Evolutionary conservation across 805 yeast species (phyloP).

Genomic region (Grigorovia yakushimaensis): DNA sequence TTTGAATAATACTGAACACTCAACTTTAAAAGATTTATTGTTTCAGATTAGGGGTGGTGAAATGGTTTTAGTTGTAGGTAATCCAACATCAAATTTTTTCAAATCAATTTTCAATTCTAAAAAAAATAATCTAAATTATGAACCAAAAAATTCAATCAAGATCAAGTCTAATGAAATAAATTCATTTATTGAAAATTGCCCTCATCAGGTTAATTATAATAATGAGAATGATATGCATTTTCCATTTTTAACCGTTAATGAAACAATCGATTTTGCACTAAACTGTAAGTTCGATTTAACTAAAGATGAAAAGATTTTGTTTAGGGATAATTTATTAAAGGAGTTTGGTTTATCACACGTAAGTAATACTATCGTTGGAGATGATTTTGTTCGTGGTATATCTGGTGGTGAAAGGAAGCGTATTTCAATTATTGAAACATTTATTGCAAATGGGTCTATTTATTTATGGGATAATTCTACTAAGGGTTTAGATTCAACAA

Average conservation of each 20-base stretch:
- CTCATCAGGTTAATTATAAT: slow-evolving; percentile 27
- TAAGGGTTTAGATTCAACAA: slow-evolving; percentile 41
- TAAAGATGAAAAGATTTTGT: slow-evolving; percentile 17
- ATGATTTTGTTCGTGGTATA: slow-evolving; percentile 53
- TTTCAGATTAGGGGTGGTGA: slow-evolving; percentile 19
- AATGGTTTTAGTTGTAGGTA: slow-evolving; percentile 20
- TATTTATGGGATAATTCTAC: slow-evolving; percentile 48
- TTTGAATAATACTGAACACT: slow-evolving; percentile 1
- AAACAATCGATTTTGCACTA: slow-evolving; percentile 47
- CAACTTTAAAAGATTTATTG: slow-evolving; percentile 10
- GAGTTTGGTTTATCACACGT: slow-evolving; percentile 42
- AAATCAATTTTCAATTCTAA: slow-evolving; percentile 14
- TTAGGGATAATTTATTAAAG: slow-evolving; percentile 22
- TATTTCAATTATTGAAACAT: slow-evolving; percentile 52
- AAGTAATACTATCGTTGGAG: slow-evolving; percentile 49
- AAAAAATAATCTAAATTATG: slow-evolving; percentile 9
- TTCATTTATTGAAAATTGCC: slow-evolving; percentile 11
- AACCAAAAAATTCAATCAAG: slow-evolving; percentile 14
- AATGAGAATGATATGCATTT: slow-evolving; percentile 50
- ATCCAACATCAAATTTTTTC: slow-evolving; percentile 17
- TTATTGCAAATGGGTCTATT: slow-evolving; percentile 35
- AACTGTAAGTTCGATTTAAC: slow-evolving; percentile 31
- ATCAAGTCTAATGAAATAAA: slow-evolving; percentile 16
- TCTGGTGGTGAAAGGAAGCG: slow-evolving; percentile 62
- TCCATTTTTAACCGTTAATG: slow-evolving; percentile 45